These are phyloP conservation scores for Verbena officinalis DNA, from an alignment of 257 asterid genomes.

Conservation along the genomic window DNA sequence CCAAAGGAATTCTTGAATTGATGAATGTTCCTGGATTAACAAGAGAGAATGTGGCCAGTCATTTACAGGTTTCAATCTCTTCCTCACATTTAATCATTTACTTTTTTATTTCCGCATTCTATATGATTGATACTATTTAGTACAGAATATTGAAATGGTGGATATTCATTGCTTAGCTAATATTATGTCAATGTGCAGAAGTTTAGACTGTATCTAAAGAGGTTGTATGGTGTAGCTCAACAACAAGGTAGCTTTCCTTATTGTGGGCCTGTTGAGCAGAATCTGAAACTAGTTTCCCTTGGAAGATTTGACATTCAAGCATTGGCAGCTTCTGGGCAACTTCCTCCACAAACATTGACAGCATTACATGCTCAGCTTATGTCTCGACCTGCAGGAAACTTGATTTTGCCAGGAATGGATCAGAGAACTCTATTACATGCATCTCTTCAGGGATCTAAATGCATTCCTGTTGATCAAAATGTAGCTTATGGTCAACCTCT, in stretches of 20 bases:
- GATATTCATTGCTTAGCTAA: constrained; percentile 23
- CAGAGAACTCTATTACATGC: constrained; percentile 57
- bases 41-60: constrained; percentile 92
- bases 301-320: constrained; percentile 71
- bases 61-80: constrained; percentile 65
- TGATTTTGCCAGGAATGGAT: constrained; percentile 58
- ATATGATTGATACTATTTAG: not conserved
- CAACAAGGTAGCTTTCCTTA: constrained; percentile 66
- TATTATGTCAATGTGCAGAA: constrained; percentile 55
- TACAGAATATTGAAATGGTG: constrained; percentile 15
- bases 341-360: constrained; percentile 70
- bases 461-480: constrained; percentile 47
- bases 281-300: constrained; percentile 54
- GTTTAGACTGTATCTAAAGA: constrained; percentile 76
- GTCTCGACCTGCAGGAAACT: constrained; percentile 53
- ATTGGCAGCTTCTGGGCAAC: constrained; percentile 65
- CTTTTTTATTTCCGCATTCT: constrained; percentile 1
- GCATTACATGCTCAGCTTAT: constrained; percentile 70
- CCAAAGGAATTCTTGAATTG: constrained; percentile 81
- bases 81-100: constrained; percentile 3
- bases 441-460: constrained; percentile 58
- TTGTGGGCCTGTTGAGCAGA: constrained; percentile 65
- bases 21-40: constrained; percentile 90
- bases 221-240: constrained; percentile 80
- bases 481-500: constrained; percentile 62